Evolutionary conservation across 495 filamentous ascomycete genomes (phyloP).

Genomic region (Aspergillus conjunctus): DNA sequence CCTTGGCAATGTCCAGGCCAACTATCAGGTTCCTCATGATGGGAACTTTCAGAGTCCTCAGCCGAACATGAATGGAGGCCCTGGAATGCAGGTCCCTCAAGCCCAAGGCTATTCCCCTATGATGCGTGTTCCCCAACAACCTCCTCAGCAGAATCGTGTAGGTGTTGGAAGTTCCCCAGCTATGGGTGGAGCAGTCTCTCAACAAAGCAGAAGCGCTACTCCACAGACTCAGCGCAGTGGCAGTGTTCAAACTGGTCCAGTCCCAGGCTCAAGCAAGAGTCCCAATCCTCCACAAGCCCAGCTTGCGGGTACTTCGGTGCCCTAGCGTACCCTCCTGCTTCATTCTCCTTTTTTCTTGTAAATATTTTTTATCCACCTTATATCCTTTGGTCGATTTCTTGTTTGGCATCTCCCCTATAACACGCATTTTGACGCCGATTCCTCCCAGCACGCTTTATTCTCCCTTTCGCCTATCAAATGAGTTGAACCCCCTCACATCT

Average conservation of each 20-base stretch:
- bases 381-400: neutral
- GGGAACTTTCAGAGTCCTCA: conserved; percentile 43
- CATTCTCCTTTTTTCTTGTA: conserved; percentile 31
- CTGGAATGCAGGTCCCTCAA: conserved; percentile 49
- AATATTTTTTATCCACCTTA: conserved; percentile 33
- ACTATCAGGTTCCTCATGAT: conserved; percentile 48
- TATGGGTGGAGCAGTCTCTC: conserved; percentile 43
- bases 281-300: conserved; percentile 50
- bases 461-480: neutral
- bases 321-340: neutral
- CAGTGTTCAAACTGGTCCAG: conserved; percentile 42
- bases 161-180: conserved; percentile 43
- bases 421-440: neutral
- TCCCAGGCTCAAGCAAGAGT: conserved; percentile 45
- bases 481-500: neutral
- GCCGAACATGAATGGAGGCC: conserved; percentile 36
- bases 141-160: conserved; percentile 46
- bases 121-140: conserved; percentile 65
- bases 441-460: neutral
- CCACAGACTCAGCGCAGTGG: conserved; percentile 54
- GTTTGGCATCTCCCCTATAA: neutral
- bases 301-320: conserved; percentile 39
- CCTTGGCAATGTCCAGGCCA: conserved; percentile 40
- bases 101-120: conserved; percentile 73
- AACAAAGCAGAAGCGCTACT: conserved; percentile 50